Conservation (phyloP, 441 rosid species). For the Hypseocharis bilobata region DNA sequence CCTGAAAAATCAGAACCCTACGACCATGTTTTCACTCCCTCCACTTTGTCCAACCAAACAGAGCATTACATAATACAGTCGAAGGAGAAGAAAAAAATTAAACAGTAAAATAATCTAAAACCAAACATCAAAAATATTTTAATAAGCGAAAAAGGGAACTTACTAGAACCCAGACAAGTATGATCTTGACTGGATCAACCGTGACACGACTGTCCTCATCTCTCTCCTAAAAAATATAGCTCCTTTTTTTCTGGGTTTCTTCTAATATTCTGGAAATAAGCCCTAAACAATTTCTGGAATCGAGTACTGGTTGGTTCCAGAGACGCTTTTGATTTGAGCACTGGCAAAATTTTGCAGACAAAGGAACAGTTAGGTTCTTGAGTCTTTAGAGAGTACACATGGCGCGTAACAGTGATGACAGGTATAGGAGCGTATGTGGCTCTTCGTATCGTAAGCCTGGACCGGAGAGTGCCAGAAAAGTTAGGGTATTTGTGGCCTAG, state of each 20-base stretch:
- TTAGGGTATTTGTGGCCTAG: background rate
- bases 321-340: background rate
- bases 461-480: background rate
- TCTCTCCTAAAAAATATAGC: background rate
- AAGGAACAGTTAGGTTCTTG: background rate
- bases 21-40: background rate
- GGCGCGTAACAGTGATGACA: conserved; percentile 23
- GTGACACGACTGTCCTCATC: conserved; percentile 47
- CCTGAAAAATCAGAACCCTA: background rate
- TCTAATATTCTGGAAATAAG: background rate
- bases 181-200: conserved; percentile 44
- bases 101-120: conserved; percentile 4
- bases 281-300: too few species aligned
- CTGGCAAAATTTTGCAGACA: background rate
- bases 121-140: background rate
- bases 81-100: background rate
- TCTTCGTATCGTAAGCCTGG: conserved; percentile 20
- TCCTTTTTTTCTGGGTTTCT: background rate
- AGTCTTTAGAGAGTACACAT: conserved; percentile 22
- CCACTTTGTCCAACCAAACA: background rate
- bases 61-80: background rate
- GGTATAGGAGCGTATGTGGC: conserved; percentile 27
- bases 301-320: too few species aligned
- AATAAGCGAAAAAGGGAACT: conserved; percentile 16
- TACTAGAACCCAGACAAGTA: conserved; percentile 39